These are phyloP conservation scores for Pichia thaimueangensis DNA, from an alignment of 805 yeast species.

Conservation along the genomic window DNA sequence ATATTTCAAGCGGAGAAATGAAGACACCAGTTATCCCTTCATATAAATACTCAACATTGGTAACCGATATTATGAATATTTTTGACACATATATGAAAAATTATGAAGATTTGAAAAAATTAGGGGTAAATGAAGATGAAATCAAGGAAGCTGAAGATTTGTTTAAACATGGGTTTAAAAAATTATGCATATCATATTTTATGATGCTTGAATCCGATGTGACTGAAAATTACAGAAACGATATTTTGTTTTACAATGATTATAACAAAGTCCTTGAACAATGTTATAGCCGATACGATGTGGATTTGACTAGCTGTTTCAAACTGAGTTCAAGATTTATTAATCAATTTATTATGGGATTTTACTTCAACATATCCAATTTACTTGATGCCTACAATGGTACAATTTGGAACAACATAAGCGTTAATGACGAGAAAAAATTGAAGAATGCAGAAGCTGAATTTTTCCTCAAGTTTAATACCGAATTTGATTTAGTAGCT, in stretches of 20 bases:
- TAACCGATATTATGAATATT: slow-evolving; percentile 13
- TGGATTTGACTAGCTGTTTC: slow-evolving; percentile 19
- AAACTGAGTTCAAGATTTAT: slow-evolving; percentile 20
- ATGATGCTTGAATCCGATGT: slow-evolving; percentile 21
- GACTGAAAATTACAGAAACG: slow-evolving; percentile 18
- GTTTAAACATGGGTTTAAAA: slow-evolving; percentile 25
- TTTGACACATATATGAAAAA: slow-evolving; percentile 18
- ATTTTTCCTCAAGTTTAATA: slow-evolving; percentile 13
- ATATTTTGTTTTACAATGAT: slow-evolving; percentile 29
- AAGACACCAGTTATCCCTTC: slow-evolving; percentile 5
- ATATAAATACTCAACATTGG: slow-evolving; percentile 19
- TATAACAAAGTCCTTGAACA: slow-evolving; percentile 22
- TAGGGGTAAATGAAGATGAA: slow-evolving; percentile 10
- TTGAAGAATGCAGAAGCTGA: slow-evolving; percentile 9
- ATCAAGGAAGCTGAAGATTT: slow-evolving; percentile 18
- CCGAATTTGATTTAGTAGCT: neutral
- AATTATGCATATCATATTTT: slow-evolving; percentile 22
- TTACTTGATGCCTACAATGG: slow-evolving; percentile 17
- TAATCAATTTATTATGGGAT: slow-evolving; percentile 7
- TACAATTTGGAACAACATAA: slow-evolving; percentile 16
- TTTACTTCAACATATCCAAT: slow-evolving; percentile 7
- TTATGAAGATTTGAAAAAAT: slow-evolving; percentile 14
- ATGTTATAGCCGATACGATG: slow-evolving; percentile 12
- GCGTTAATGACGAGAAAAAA: slow-evolving; percentile 7
- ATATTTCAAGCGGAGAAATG: too few relatives aligned